Conservation (phyloP, 2,329 filamentous ascomycete species). For the Botrytis fragariae region DNA sequence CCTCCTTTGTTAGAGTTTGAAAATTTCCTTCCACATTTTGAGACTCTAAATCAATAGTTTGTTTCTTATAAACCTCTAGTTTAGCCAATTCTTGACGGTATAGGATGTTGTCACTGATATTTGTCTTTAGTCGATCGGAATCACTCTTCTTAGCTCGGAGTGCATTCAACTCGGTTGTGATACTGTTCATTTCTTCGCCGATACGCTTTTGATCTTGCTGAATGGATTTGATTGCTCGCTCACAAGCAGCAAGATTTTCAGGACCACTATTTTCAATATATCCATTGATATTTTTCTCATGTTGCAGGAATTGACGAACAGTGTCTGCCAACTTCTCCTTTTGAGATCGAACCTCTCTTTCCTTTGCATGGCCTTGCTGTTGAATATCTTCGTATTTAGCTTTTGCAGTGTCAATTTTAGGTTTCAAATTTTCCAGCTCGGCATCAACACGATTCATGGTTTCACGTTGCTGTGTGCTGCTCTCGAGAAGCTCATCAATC, state of each 20-base stretch:
- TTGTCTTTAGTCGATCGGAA: conserved; percentile 78
- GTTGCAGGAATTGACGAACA: conserved; percentile 71
- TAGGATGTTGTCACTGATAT: conserved; percentile 83
- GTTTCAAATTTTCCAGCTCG: conserved; percentile 71
- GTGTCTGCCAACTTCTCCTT: conserved; percentile 71
- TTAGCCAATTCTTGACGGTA: conserved; percentile 74
- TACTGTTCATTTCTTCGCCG: conserved; percentile 64
- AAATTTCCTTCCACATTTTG: conserved; percentile 83
- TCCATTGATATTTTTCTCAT: conserved; percentile 73
- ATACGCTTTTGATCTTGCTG: conserved; percentile 63
- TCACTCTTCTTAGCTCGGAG: conserved; percentile 75
- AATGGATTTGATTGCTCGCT: conserved; percentile 65
- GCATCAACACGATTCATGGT: conserved; percentile 66
- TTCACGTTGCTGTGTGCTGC: conserved; percentile 66
- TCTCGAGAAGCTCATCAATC: conserved; percentile 69
- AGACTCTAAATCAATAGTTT: conserved; percentile 72
- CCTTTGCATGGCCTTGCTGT: conserved; percentile 66
- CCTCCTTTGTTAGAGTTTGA: conserved; percentile 69
- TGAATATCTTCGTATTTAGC: conserved; percentile 74
- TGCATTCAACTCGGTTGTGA: conserved; percentile 71
- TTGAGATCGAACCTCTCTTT: conserved; percentile 68
- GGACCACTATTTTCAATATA: conserved; percentile 77
- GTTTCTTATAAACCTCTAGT: conserved; percentile 62
- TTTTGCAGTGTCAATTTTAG: conserved; percentile 73
- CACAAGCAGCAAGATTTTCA: conserved; percentile 65